phyloP scores from a whole-genome alignment of 2,329 filamentous ascomycete species.

The Didymella pomorum region DNA sequence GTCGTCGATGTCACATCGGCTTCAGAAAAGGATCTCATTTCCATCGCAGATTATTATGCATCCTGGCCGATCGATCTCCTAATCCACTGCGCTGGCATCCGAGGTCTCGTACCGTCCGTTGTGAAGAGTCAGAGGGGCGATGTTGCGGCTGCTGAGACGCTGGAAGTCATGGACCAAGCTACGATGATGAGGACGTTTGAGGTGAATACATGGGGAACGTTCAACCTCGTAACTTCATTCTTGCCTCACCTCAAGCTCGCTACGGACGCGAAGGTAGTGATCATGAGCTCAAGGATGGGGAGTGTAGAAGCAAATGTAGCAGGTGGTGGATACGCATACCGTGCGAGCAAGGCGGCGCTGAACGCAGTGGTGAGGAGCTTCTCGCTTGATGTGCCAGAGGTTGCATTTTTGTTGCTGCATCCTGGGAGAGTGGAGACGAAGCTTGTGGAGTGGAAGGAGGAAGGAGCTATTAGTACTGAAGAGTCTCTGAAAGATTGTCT shows the following conservation, averaged over 20 bases:
- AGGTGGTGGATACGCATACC: conserved; percentile 57
- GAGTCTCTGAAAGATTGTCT: conserved; percentile 54
- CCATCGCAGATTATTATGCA: conserved; percentile 25
- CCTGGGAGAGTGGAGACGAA: conserved; percentile 57
- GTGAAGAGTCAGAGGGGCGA: conserved; percentile 37
- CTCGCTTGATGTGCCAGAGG: conserved; percentile 54
- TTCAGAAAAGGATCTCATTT: not conserved
- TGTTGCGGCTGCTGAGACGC: conserved; percentile 53
- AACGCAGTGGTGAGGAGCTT: conserved; percentile 57
- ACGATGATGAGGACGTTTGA: conserved; percentile 53
- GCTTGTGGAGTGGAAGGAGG: conserved; percentile 55
- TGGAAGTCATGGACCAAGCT: conserved; percentile 49
- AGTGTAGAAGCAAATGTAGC: conserved; percentile 51
- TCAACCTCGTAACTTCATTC: conserved; percentile 50
- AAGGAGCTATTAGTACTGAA: conserved; percentile 53
- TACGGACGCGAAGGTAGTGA: conserved; percentile 44
- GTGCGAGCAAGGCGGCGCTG: conserved; percentile 57
- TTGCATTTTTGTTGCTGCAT: conserved; percentile 55
- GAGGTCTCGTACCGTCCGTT: conserved; percentile 52
- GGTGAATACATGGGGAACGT: conserved; percentile 55
- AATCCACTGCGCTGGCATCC: conserved; percentile 56
- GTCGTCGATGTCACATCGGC: conserved; percentile 23
- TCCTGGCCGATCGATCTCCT: conserved; percentile 48
- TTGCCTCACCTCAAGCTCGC: conserved; percentile 45
- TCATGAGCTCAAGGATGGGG: conserved; percentile 57